Conservation (phyloP, 2,329 filamentous ascomycete genomes). For the Colletotrichum theobromicola region DNA sequence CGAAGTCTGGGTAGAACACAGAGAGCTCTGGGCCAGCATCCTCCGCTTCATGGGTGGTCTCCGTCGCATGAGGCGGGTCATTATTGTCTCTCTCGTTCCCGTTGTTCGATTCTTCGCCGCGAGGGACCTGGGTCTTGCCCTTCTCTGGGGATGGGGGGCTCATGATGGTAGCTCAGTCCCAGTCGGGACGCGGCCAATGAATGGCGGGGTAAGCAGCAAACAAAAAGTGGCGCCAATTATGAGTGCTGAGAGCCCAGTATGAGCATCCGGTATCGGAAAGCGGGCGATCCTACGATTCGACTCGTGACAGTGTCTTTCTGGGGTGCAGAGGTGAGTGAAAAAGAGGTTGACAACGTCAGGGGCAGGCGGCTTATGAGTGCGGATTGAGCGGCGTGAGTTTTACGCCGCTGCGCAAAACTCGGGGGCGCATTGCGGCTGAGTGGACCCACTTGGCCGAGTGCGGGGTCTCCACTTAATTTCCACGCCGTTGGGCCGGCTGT, state of each 20-base stretch:
- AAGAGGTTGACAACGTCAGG: not conserved
- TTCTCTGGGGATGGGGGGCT: not conserved
- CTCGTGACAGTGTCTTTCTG: not conserved
- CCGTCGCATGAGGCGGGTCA: not conserved
- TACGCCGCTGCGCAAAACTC: slow-evolving; percentile 17
- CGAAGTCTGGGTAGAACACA: not conserved
- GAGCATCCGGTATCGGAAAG: not conserved
- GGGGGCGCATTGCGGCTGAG: not conserved
- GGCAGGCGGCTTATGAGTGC: not conserved
- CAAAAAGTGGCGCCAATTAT: not conserved
- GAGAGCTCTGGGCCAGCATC: not conserved
- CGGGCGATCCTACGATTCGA: not conserved
- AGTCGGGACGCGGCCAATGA: not conserved
- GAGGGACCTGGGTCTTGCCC: not conserved
- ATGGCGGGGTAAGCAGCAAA: not conserved
- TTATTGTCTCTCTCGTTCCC: too few relatives aligned
- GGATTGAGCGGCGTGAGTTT: not conserved
- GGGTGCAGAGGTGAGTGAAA: not conserved
- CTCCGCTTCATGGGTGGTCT: not conserved
- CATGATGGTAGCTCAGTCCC: not conserved
- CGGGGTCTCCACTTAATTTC: not conserved
- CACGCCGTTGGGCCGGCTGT: not conserved
- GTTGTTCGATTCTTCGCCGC: not conserved
- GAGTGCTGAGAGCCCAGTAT: not conserved
- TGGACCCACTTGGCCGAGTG: not conserved